phyloP scores from a whole-genome alignment of 768 basidiomycete species.

The Calocybe indica region DNA sequence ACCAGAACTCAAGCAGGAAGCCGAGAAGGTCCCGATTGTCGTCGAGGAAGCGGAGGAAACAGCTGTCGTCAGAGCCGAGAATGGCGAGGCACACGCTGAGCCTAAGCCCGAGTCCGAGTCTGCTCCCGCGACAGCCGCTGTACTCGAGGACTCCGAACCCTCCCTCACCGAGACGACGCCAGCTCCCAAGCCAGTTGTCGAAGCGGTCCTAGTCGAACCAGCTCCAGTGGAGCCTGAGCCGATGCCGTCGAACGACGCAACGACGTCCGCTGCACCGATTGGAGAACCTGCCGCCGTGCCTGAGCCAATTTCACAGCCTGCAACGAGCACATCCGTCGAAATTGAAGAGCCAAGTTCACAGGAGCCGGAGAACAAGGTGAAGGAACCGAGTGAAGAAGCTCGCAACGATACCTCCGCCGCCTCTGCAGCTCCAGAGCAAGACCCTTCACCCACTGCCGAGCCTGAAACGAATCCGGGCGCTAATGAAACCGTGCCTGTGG shows the following conservation, averaged over 20 bases:
- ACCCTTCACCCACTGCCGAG: no score
- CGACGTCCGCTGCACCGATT: neutral
- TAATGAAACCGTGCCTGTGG: conserved; percentile 6
- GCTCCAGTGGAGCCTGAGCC: neutral
- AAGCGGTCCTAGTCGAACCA: neutral
- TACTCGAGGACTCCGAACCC: neutral
- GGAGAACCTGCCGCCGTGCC: conserved; percentile 4
- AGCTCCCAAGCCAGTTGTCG: neutral
- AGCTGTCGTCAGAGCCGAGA: neutral
- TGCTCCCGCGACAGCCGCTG: neutral
- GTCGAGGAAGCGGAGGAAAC: neutral
- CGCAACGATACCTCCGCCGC: no score
- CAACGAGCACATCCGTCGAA: no score
- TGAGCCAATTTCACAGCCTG: neutral
- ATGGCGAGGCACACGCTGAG: neutral
- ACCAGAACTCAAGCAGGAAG: neutral
- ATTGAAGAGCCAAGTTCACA: no score
- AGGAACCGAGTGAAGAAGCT: no score
- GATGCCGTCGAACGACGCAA: conserved; percentile 1
- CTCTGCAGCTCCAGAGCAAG: no score
- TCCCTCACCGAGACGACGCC: neutral
- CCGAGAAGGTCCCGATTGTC: neutral
- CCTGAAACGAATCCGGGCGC: neutral
- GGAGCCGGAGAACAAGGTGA: no score
- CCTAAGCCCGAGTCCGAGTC: neutral